Evolutionary conservation across 2,329 filamentous ascomycete genomes (phyloP), one percentile per base, ranked within the genome.

Genomic region (Colletotrichum trifolii): DNA sequence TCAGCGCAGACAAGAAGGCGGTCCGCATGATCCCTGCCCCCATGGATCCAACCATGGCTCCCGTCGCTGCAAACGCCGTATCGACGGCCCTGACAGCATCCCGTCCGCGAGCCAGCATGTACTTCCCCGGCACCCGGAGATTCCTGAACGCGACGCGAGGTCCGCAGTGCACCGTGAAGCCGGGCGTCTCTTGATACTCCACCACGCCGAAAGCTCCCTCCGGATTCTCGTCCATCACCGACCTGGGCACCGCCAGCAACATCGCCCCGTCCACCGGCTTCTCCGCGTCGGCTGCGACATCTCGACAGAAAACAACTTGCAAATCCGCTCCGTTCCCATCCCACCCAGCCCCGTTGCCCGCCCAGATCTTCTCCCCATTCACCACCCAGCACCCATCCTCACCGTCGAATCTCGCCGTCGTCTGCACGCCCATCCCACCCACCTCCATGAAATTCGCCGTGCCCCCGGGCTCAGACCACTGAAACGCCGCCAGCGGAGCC

Each of bases 341-440:
- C 84, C 83, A 87, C 12, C 85, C 84, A 1, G 77, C 80, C 55
- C 76, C 78, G 69, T 86, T 87, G 2, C 83, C 85, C 10, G 84
- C 82, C 84, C 85, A 87, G 43, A 85, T 74, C 79, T 87, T 86
- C 68, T 87, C 84, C 3, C 85, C 85, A 69, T 81, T 82, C 34
- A 87, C 68, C 3, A 86, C 70, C 80, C 82, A 87, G 25, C 25
- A 25, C 25, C 25, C 25, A 47, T 82, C 77, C 40, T 84, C 78
- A 0, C 81, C 83, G n/a, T 85, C 81, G 9, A 71, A 70, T 17
- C 73, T 73, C 0, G 84, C 84, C 2, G 81, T 83, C 3, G 83
- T 86, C 49, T 78, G 73, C 42, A 87, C 72, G 0, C 85, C 84
- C 3, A 73, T 73, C 0, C 76, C 81, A 1, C 83, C 84, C 48